Evolutionary conservation across 75 land plant species (phyloP), one percentile per base, ranked within the genome.

Genomic region (Ceratopteris richardii): DNA sequence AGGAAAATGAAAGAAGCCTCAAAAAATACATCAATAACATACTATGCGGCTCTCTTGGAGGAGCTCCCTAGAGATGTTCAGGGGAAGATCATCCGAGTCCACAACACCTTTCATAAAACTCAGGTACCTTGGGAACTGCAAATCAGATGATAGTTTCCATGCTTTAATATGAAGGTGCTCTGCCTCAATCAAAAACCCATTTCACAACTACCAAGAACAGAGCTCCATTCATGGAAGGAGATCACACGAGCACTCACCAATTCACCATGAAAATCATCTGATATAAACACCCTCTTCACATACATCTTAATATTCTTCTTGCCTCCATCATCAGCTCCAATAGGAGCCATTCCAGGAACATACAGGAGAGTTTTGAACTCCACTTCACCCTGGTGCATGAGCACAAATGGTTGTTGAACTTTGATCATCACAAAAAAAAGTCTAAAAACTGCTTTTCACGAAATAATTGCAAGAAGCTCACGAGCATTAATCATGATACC

Each of bases 21-120:
- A n/a, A n/a, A n/a, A n/a, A n/a, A n/a, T 58, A 43, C 36, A 24
- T 50, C 54, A 65, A 13, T 5, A 21, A 67, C 90, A 73, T 76
- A 90, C 96, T 58, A 90, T 79, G 10, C 96, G 90, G 51, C 90
- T 86, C 66, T 90, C 88, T 61, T 92, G 99, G 51, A 95, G 82
- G 25, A 95, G 85, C 64, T 95, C 99, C 58, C 99, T 85, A 11
- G 99, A 95, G 6, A 95, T 97, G 74, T 95, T 95, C 52, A 95
- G 77, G 10, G 99, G 99, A 39, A 95, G 78, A 63, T 95, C 99
- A 63, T 87, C 88, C 23, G 99, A 95, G 57, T 95, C 99, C 29
- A 95, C 99, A 57, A 95, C 90, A 76, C 99, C 99, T 60, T 82
- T 95, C 51, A 95, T 75, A 54, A 95, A 95, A 54, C 97, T 77